Base-by-base conservation (phyloP, 2,329 filamentous ascomycete species). In the Metarhizium brunneum region DNA sequence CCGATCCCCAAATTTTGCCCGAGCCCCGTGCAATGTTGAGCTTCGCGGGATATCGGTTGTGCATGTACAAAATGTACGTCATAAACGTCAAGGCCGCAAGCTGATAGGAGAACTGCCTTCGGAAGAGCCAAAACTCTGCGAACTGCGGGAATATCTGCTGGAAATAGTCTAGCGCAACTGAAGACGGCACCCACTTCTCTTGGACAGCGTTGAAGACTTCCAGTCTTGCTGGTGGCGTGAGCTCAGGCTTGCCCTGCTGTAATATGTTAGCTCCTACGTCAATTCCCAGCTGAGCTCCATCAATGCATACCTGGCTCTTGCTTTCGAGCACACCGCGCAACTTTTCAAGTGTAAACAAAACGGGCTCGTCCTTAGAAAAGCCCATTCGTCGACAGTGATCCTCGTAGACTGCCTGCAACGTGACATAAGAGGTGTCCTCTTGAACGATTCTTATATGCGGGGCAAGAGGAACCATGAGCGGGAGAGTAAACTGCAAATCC, bases 51-150 rank as follows among this genome's bases (percentile, higher is more conserved):
- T 94, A 96, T 35, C 94, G 88, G 69, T 90, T 90, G 68, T 92
- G 90, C 85, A 99, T 97, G 74, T 92, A 92, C 76, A 99, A 87
- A 57, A 96, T 87, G 68, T 97, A 99, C 4, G 94, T 97, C 88
- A 99, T 96, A 75, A 99, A 99, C 1, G 94, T 96, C 60, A 97
- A 81, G 2, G 92, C 85, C 20, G 94, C 92, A 59, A 96, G 86
- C 73, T 99, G 94, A 76, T 97, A 96, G 25, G 90, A 88, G 74
- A 99, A 96, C 62, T 96, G 92, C 57, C 92, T 86, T 57, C 94
- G 88, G 89, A 99, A 99, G 56, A 99, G 82, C 91, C 92, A 99
- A 78, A 97, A 96, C 65, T 96, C 92, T 49, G 88, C 84, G 71
- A 90, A 99, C 60, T 89, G 87, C 35, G 91, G 88, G 73, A 94